Evolutionary conservation across 345 rosid species (phyloP), one percentile per base, ranked within the genome.

Genomic region (Garcia nutans): DNA sequence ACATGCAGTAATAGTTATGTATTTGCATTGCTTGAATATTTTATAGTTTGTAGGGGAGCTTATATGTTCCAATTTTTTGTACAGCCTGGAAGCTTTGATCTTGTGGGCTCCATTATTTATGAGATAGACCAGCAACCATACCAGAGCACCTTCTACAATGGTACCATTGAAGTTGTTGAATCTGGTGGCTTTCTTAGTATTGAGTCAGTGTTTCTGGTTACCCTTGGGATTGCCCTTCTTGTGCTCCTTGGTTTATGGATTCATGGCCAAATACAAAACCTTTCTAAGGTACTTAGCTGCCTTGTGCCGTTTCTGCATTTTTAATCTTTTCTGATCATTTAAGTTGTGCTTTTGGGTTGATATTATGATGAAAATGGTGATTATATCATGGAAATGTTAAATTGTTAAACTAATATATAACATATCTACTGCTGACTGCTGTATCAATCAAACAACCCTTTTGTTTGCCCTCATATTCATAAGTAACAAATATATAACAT

Each of bases 21-120:
- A 1, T 55, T 70, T 17, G 45, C 44, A 11, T 33, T 31, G 62
- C 61, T 70, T 54, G 7, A 54, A 50, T 9, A 26, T 67, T 7
- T 50, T 5, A 2, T 50, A 12, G 5, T 42, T 58, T 10, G 74
- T 15, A 22, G 65, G 47, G 54, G 24, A 74, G 37, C 77, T 72
- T 45, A 64, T 22, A 23, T 41, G 28, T 56, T 56, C 63, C 62
- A 2, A 42, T 68, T 60, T 10, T 26, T 58, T 49, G 45, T 79
- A 77, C 86, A 93, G 99, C 86, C 96, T 31, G 98, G 98, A 74
- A 89, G 80, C 50, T 96, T 93, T 82, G 99, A 96, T 88, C 91
- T 96, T 12, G 97, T 92, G 74, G 99, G 95, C 44, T 86, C 89
- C 50, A 86, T 96, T 68, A 52, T 92, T 24, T 93, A 90, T 60